Evolutionary conservation across 2,329 filamentous ascomycete genomes (phyloP).

Genomic region (Kalmusia sp.): DNA sequence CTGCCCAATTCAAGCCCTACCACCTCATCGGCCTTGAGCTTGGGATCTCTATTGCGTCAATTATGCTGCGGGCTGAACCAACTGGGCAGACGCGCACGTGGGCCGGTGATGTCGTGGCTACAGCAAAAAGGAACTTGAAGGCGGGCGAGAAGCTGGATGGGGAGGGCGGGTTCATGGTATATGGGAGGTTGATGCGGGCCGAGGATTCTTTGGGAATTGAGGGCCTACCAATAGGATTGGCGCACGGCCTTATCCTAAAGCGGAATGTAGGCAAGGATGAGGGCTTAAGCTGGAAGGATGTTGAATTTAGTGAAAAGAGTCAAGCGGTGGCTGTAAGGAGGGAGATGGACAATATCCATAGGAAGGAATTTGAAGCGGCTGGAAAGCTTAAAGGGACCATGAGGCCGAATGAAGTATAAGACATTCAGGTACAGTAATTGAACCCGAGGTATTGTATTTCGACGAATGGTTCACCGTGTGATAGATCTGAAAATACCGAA

Average conservation of each 20-base stretch:
- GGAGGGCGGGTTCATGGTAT: constrained; percentile 56
- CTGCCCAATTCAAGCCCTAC: constrained; percentile 56
- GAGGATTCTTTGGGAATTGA: constrained; percentile 50
- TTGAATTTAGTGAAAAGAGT: constrained; percentile 51
- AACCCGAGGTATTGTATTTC: no score
- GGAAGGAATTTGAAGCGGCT: constrained; percentile 15
- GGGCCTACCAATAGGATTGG: constrained; percentile 53
- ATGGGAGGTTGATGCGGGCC: constrained; percentile 53
- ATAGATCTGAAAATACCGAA: no score
- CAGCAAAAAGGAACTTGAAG: constrained; percentile 55
- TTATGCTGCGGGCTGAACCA: constrained; percentile 56
- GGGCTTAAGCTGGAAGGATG: constrained; percentile 53
- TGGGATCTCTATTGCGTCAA: constrained; percentile 52
- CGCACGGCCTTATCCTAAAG: constrained; percentile 53
- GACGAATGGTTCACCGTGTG: no score
- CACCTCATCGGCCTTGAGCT: constrained; percentile 58
- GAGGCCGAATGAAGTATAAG: neutral
- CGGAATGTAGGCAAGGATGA: constrained; percentile 51
- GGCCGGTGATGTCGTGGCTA: constrained; percentile 56
- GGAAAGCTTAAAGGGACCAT: neutral
- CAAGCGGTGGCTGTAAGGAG: constrained; percentile 51
- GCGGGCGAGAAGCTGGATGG: constrained; percentile 55
- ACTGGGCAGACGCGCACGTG: constrained; percentile 55
- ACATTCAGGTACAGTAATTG: no score
- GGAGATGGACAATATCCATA: constrained; percentile 53